These are phyloP conservation scores for Cyanidium caldarium DNA, from an alignment of 23 red algal species.

Conservation along the genomic window DNA sequence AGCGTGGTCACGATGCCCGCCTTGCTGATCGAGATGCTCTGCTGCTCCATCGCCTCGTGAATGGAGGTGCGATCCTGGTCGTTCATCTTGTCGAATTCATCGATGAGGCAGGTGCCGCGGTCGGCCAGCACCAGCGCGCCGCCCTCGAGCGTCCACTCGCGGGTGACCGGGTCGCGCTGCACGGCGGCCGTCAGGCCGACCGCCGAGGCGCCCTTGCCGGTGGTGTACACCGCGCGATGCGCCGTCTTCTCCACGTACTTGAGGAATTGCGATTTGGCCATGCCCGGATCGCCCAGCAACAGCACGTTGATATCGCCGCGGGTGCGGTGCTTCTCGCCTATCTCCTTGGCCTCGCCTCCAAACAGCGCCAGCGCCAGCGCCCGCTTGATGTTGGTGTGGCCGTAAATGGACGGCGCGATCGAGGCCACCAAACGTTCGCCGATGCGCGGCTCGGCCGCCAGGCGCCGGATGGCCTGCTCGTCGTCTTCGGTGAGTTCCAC, in stretches of 20 bases:
- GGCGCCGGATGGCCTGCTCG: slow-evolving; percentile 38
- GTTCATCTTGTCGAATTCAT: slow-evolving; percentile 99
- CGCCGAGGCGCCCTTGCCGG: slow-evolving; percentile 95
- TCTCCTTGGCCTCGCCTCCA: slow-evolving; percentile 83
- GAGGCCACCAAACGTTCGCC: slow-evolving; percentile 73
- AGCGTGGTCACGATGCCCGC: slow-evolving; percentile 97
- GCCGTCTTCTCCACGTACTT: slow-evolving; percentile 97
- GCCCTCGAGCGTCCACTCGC: slow-evolving; percentile 97
- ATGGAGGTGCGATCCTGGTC: slow-evolving; percentile 97
- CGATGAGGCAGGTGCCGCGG: slow-evolving; percentile 87
- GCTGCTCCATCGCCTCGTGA: slow-evolving; percentile 99
- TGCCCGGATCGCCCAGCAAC: slow-evolving; percentile 89
- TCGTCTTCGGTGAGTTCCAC: slow-evolving; percentile 87
- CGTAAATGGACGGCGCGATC: slow-evolving; percentile 94
- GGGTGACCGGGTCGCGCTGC: slow-evolving; percentile 71
- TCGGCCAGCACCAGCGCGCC: slow-evolving; percentile 94
- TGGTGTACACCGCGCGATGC: slow-evolving; percentile 83
- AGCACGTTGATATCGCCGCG: slow-evolving; percentile 94
- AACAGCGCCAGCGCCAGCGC: slow-evolving; percentile 79
- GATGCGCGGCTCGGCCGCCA: slow-evolving; percentile 52
- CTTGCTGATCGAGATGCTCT: slow-evolving; percentile 92
- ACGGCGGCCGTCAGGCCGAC: slow-evolving; percentile 94
- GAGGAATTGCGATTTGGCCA: slow-evolving; percentile 94
- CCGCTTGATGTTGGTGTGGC: slow-evolving; percentile 78
- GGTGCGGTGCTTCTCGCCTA: slow-evolving; percentile 87